A percentile compares a stretch with the other conserved stretches of the same genome.
phyloP scores from a whole-genome alignment of 2,329 filamentous ascomycete species.

The Trichoderma koningiopsis region DNA sequence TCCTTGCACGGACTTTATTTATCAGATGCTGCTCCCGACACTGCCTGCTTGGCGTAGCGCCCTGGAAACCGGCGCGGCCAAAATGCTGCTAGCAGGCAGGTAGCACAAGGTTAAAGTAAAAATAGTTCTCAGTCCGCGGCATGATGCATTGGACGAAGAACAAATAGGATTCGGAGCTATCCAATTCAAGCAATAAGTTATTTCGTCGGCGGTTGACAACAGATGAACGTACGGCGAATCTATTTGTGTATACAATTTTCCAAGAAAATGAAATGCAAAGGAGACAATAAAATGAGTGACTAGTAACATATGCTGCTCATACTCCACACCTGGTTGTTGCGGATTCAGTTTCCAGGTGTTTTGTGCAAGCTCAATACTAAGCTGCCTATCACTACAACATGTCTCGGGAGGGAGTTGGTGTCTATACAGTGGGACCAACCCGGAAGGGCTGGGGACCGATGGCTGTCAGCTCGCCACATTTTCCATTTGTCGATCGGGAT shows the following conservation, averaged over 20 bases:
- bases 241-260: too few species aligned
- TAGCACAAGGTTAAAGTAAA: conserved; percentile 10
- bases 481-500: conserved; percentile 1
- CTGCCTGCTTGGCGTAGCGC: conserved; percentile 18
- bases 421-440: conserved; percentile 18
- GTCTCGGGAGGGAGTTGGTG: conserved; percentile 20
- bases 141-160: not conserved
- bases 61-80: not conserved
- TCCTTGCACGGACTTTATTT: conserved; percentile 8
- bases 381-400: conserved; percentile 1
- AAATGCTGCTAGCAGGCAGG: not conserved
- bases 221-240: not conserved
- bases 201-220: not conserved
- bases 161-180: not conserved
- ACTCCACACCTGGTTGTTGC: not conserved
- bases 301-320: not conserved
- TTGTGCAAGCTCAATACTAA: not conserved
- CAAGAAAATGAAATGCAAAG: not conserved
- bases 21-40: conserved; percentile 20
- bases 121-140: conserved; percentile 3
- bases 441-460: conserved; percentile 10
- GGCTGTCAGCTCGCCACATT: conserved; percentile 19
- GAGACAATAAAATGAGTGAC: not conserved
- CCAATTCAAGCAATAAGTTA: not conserved
- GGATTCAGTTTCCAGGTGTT: not conserved